phyloP scores from a whole-genome alignment of 1,139 yeast genomes.

The Suhomyces kunorum region DNA sequence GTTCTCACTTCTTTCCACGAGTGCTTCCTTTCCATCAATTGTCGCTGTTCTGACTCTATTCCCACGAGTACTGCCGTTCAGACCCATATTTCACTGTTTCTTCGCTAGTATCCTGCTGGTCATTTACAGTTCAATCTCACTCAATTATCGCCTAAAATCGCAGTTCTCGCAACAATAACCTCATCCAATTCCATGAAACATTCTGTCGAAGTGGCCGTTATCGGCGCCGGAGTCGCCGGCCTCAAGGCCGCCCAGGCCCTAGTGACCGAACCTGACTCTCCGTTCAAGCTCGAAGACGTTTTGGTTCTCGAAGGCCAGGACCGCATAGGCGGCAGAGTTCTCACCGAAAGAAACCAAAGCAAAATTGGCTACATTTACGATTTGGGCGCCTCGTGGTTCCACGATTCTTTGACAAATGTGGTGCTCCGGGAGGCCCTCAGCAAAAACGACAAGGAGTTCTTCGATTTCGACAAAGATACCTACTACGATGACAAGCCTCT shows the following conservation, averaged over 20 bases:
- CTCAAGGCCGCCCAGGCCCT: slow-evolving; percentile 72
- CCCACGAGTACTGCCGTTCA: too few relatives aligned
- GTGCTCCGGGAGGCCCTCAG: slow-evolving; percentile 39
- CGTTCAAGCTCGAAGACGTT: slow-evolving; percentile 28
- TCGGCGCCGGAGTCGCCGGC: slow-evolving; percentile 88
- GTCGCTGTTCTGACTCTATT: too few relatives aligned
- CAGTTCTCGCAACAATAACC: too few relatives aligned
- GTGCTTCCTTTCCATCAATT: too few relatives aligned
- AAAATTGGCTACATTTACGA: slow-evolving; percentile 53
- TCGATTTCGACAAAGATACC: slow-evolving; percentile 33
- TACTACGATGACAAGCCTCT: slow-evolving; percentile 56
- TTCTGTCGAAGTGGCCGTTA: slow-evolving; percentile 31
- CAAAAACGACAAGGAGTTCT: slow-evolving; percentile 23
- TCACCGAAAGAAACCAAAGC: slow-evolving; percentile 30
- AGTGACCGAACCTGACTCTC: slow-evolving; percentile 33
- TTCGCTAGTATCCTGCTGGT: too few relatives aligned
- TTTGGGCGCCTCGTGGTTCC: slow-evolving; percentile 90
- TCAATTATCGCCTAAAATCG: too few relatives aligned
- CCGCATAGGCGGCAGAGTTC: slow-evolving; percentile 50
- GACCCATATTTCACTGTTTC: too few relatives aligned
- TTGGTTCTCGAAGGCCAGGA: slow-evolving; percentile 53
- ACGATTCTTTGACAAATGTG: slow-evolving; percentile 69
- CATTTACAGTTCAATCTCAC: too few relatives aligned
- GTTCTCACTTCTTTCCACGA: too few relatives aligned
- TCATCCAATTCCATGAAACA: slow-evolving; percentile 1